These are phyloP conservation scores for Zangia roseola DNA, from an alignment of 768 basidiomycete genomes.

Conservation along the genomic window DNA sequence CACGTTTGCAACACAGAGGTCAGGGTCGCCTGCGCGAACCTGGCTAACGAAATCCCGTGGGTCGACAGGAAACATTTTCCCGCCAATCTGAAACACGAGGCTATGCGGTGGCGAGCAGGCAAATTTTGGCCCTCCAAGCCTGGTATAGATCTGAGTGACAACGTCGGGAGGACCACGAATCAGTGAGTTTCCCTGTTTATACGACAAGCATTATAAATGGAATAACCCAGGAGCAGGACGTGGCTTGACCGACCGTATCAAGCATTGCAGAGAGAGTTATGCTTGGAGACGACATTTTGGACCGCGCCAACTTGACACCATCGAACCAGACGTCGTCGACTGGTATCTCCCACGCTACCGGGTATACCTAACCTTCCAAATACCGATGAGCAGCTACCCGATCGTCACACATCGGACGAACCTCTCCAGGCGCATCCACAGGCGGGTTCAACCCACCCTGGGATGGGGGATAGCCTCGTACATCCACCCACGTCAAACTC, in stretches of 20 bases:
- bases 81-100: conserved; percentile 66
- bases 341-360: conserved; percentile 69
- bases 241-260: conserved; percentile 53
- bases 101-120: conserved; percentile 61
- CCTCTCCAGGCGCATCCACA: conserved; percentile 58
- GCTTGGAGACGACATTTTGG: conserved; percentile 44
- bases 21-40: conserved; percentile 35
- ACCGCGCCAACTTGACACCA: conserved; percentile 56
- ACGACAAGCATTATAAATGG: neutral
- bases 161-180: conserved; percentile 74
- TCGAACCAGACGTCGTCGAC: conserved; percentile 74
- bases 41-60: conserved; percentile 66
- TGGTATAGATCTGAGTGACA: conserved; percentile 44
- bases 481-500: conserved; percentile 62
- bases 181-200: conserved; percentile 66
- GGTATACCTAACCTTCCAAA: conserved; percentile 44
- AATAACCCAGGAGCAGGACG: neutral
- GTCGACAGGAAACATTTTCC: conserved; percentile 68
- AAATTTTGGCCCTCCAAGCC: conserved; percentile 47
- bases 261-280: conserved; percentile 63
- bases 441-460: conserved; percentile 59
- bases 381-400: conserved; percentile 1
- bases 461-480: conserved; percentile 51
- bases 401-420: conserved; percentile 26
- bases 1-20: conserved; percentile 53